Base-by-base conservation (phyloP, 2,329 filamentous ascomycete species). In the Camptophora hylomeconis region DNA sequence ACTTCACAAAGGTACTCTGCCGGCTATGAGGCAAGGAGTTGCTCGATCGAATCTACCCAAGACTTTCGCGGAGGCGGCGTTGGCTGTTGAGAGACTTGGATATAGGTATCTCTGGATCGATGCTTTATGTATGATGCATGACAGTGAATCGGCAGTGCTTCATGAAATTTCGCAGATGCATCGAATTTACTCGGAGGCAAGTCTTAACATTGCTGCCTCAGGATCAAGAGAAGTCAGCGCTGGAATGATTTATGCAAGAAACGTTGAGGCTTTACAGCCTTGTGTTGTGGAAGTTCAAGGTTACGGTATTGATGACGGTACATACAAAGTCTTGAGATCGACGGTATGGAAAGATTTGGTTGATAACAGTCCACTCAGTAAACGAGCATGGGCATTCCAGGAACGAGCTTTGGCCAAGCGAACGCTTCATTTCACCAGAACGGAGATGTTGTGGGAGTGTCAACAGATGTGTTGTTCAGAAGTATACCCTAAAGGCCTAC, bases 391-490 rank as follows among this genome's bases (percentile, higher is more conserved):
- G 45, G 35, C 33, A 7, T 41, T 45, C 20, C 39, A 44, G 23
- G 45, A 48, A 34, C 36, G 42, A 7, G 37, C 39, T 22, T 37
- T 48, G n/a, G 40, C 44, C 12, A 45, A 42, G 24, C 33, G 45
- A 11, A 46, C 41, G n/a, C 32, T 48, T 7, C 44, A 46, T 30
- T 48, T 46, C 28, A 45, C 41, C 13, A 28, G 38, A 9, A 44
- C 40, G 24, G 44, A 45, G 28, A 26, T 46, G 7, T 30, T 45
- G 4, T 45, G 44, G 39, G 45, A 46, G 31, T 58, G 55, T 17
- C 36, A 41, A 22, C 37, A 45, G 30, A 43, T 38, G 37, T 40
- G 42, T 29, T 41, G 42, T 27, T 40, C 36, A 11, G 42, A 45
- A 30, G 42, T 45, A 24, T 45, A 43, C 22, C 42, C 42, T 17